Evolutionary conservation across 441 rosid species (phyloP), one percentile per base, ranked within the genome.

Genomic region (Pelargonium cotyledonis): DNA sequence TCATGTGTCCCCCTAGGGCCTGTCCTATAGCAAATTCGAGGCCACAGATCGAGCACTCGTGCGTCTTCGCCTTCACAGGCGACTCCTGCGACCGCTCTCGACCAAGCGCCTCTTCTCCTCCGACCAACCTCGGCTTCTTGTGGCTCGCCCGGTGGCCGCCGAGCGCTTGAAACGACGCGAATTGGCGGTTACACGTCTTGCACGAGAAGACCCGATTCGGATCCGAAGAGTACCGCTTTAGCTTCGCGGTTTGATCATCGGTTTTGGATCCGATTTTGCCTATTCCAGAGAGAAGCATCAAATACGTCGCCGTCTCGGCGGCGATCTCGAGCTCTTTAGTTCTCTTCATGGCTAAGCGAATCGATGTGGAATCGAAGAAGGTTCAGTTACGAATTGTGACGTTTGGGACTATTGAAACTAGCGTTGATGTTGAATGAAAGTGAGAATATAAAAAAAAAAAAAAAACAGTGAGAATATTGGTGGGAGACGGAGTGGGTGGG

Each of bases 1-100:
- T 88, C 93, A 88, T 88, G 66, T 88, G 93, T 18, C 93, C 93
- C 0, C 93, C 93, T 5, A 86, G 83, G 3, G 93, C 93, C 72
- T 88, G 93, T 21, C 93, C 93, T 1, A 88, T 71, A 0, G 84
- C 73, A 60, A 88, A 88, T 72, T 85, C 89, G 1, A 80, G 78
- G 8, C 93, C 93, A 14, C 93, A 88, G 35, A 85, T 81, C 3
- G 88, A 81, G 73, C 93, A 88, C 81, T 77, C 83, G 63, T 88
- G 93, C 12, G 78, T 80, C 78, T 83, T 84, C 29, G 84, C 79
- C 73, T 85, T 86, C 21, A 76, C 53, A 0, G 78, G 84, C 5
- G 83, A 72, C 15, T 31, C 63, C 8, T 80, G 78, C 15, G 74
- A 44, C 1, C 62, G 78, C 21, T 70, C 74, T 2, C 73, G 75